A percentile compares a stretch with the other conserved stretches of the same genome.
Conservation (phyloP, 2,329 filamentous ascomycete genomes). For the Botrytis tulipae region DNA sequence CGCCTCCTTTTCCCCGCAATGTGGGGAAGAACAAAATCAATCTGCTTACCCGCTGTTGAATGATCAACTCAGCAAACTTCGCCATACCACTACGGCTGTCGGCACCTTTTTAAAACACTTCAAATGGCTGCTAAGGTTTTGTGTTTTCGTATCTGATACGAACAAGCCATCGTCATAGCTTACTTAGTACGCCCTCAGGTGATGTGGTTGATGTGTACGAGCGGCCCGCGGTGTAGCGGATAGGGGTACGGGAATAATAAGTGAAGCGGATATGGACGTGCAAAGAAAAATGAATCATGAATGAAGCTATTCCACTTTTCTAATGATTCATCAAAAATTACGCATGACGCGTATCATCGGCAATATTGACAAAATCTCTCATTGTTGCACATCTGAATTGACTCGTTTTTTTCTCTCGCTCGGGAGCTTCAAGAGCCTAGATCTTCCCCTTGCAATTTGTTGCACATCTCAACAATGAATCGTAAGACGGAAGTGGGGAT, state of each 20-base stretch:
- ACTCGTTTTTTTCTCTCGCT: neutral
- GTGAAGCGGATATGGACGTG: neutral
- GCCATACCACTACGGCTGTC: neutral
- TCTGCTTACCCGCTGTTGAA: neutral
- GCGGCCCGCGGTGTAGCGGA: neutral
- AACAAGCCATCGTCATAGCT: neutral
- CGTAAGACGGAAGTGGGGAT: neutral
- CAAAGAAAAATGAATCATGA: neutral
- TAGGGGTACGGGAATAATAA: neutral
- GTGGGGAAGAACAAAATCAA: neutral
- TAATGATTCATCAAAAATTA: neutral
- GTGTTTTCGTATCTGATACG: neutral
- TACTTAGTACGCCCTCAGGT: too few relatives aligned
- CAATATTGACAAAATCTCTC: neutral
- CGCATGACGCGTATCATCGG: neutral
- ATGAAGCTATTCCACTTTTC: constrained; percentile 1
- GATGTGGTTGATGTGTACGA: neutral
- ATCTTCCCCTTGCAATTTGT: neutral
- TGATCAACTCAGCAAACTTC: neutral
- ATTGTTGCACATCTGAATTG: neutral
- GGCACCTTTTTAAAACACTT: neutral
- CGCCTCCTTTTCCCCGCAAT: neutral
- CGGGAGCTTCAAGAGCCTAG: neutral
- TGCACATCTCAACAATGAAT: neutral
- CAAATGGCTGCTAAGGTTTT: too few relatives aligned